Evolutionary conservation across 371 early-diverging fungal species (phyloP).

Genomic region (Syncephalis plumigaleata): DNA sequence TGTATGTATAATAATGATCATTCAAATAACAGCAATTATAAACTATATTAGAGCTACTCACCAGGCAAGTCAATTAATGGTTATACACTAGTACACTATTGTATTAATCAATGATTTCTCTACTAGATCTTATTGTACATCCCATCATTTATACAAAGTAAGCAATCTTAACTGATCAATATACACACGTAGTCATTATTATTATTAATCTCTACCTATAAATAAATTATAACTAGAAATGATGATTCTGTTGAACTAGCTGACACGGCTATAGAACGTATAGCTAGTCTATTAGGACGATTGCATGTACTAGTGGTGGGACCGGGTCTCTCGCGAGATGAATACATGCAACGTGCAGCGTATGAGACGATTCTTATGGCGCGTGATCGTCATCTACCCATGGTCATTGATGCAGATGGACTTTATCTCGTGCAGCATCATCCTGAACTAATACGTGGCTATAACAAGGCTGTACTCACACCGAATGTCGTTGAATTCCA

Average conservation of each 20-base stretch:
- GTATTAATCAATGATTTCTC: too few relatives aligned
- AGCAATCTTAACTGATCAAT: neutral
- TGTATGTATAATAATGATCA: too few relatives aligned
- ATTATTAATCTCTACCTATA: conserved; percentile 1
- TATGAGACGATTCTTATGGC: conserved; percentile 37
- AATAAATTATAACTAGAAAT: too few relatives aligned
- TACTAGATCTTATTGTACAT: neutral
- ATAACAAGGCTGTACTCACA: conserved; percentile 64
- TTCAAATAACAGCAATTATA: too few relatives aligned
- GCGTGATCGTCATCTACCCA: conserved; percentile 34
- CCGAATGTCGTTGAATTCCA: conserved; percentile 83
- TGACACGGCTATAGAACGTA: conserved; percentile 13
- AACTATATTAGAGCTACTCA: conserved; percentile 20
- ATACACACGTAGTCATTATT: too few relatives aligned
- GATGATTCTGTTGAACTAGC: conserved; percentile 11
- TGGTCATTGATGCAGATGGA: conserved; percentile 91
- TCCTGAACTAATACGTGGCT: conserved; percentile 53
- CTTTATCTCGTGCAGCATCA: conserved; percentile 52
- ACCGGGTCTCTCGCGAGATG: conserved; percentile 78
- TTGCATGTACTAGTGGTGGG: conserved; percentile 80
- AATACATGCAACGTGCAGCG: conserved; percentile 37
- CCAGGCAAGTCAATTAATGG: conserved; percentile 16
- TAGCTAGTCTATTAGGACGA: conserved; percentile 35
- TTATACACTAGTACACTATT: too few relatives aligned
- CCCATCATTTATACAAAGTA: neutral